Evolutionary conservation across 2,329 filamentous ascomycete genomes (phyloP).

Genomic region (Fusarium anguioides): DNA sequence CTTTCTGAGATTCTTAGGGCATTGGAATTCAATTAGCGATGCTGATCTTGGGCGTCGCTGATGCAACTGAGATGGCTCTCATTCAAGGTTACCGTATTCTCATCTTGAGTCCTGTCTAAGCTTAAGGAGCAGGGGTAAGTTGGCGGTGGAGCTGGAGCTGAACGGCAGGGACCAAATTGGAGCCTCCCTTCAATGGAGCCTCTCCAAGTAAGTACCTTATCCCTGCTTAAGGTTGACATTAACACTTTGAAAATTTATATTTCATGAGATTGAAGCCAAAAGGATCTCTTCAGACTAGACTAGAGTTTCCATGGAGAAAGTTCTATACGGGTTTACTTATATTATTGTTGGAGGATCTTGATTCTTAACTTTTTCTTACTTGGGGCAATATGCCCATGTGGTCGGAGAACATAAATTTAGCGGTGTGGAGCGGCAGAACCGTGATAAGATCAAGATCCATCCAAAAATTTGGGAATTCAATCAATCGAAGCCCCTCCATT

Average conservation of each 20-base stretch:
- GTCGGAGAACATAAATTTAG: conserved; percentile 46
- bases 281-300: no score
- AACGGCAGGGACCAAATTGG: conserved; percentile 15
- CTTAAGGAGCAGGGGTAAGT: conserved; percentile 27
- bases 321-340: not conserved
- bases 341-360: not conserved
- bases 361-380: no score
- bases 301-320: not conserved
- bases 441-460: conserved; percentile 48
- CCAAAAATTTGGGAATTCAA: conserved; percentile 51
- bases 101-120: conserved; percentile 37
- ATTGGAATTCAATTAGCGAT: not conserved
- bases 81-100: conserved; percentile 24
- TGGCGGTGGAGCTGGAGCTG: conserved; percentile 37
- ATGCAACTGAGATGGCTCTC: conserved; percentile 14
- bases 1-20: not conserved
- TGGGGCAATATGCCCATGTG: no score
- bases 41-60: not conserved
- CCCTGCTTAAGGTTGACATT: not conserved
- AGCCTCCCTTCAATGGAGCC: no score
- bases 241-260: not conserved
- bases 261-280: not conserved
- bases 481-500: conserved; percentile 28
- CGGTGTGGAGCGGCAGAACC: conserved; percentile 53
- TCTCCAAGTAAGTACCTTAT: not conserved